A percentile compares a stretch with the other conserved stretches of the same genome.
Conservation (phyloP, 768 basidiomycete species). For the Naematelia aurantialba region DNA sequence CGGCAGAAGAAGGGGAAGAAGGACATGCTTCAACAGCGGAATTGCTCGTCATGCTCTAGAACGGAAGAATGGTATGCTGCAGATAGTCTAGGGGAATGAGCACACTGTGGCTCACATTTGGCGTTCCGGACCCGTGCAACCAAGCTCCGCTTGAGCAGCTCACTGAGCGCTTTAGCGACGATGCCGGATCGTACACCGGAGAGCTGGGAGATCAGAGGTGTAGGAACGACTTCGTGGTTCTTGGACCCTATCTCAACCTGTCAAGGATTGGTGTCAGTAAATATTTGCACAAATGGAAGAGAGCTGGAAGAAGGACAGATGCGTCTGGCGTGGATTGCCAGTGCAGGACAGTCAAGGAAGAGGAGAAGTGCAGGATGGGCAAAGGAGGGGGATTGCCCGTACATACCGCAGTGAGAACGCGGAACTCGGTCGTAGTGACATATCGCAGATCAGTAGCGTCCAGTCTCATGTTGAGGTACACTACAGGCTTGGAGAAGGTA, state of each 20-base stretch:
- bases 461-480: constrained; percentile 65
- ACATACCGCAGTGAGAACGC: constrained; percentile 87
- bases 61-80: too few species aligned
- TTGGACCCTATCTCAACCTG: constrained; percentile 97
- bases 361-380: background rate
- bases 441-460: constrained; percentile 94
- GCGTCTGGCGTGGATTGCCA: background rate
- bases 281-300: background rate
- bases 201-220: constrained; percentile 80
- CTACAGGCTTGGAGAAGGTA: background rate
- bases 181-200: constrained; percentile 89
- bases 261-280: too few species aligned
- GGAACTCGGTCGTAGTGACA: constrained; percentile 83
- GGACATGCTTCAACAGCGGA: too few species aligned
- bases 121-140: constrained; percentile 85
- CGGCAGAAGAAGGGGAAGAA: too few species aligned
- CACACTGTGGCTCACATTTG: constrained; percentile 64
- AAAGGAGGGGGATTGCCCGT: background rate
- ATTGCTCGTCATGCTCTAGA: too few species aligned
- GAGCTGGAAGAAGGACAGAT: background rate
- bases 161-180: constrained; percentile 85
- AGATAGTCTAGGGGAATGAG: background rate
- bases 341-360: background rate
- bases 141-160: constrained; percentile 84
- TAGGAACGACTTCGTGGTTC: constrained; percentile 94